A percentile compares a stretch with the other conserved stretches of the same genome.
phyloP scores from a whole-genome alignment of 1,284 basidiomycete species.

The Vanrija sp. region DNA sequence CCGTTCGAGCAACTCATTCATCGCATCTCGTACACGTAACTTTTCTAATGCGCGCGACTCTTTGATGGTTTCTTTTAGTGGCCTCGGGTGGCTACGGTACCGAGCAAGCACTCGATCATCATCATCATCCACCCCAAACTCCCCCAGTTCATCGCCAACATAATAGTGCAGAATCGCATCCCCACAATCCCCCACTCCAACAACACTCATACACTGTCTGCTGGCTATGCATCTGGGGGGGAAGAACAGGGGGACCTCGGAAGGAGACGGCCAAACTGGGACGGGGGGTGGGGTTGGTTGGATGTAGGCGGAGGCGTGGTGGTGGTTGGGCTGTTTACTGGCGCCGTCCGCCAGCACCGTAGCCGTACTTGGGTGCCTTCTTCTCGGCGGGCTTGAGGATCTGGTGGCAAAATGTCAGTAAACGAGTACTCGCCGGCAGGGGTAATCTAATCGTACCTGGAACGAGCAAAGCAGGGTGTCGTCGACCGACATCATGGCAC shows the following conservation, averaged over 20 bases:
- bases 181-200: neutral
- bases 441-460: constrained; percentile 61
- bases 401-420: constrained; percentile 49
- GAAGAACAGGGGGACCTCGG: neutral
- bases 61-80: no score
- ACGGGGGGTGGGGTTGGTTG: neutral
- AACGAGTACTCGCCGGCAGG: neutral
- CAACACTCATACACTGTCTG: neutral
- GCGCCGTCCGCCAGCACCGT: constrained; percentile 42
- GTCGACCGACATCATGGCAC: constrained; percentile 99
- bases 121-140: neutral
- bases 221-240: neutral
- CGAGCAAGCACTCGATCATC: neutral
- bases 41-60: neutral
- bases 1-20: neutral
- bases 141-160: neutral
- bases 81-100: neutral
- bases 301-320: neutral
- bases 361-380: constrained; percentile 58
- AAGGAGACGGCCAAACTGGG: neutral
- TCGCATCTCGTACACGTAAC: neutral
- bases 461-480: constrained; percentile 97
- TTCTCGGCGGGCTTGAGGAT: constrained; percentile 99
- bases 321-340: constrained; percentile 21
- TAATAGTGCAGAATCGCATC: constrained; percentile 9